phyloP scores from a whole-genome alignment of 202 grass and related monocot species.

The Zizania palustris region DNA sequence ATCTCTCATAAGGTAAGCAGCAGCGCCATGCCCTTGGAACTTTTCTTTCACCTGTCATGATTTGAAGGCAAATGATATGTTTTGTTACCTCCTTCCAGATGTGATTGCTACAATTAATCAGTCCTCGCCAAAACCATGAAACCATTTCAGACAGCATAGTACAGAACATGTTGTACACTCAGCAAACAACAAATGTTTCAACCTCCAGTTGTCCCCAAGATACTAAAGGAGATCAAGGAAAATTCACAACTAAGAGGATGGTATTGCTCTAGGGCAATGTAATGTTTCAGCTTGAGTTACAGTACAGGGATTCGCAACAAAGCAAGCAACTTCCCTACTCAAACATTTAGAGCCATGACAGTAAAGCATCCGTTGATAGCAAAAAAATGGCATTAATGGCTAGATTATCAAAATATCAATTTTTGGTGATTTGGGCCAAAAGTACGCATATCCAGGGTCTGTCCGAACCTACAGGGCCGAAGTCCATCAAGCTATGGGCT shows the following conservation, averaged over 20 bases:
- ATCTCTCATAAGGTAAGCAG: constrained; percentile 86
- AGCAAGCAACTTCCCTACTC: no score
- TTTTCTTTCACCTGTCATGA: no score
- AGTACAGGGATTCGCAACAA: no score
- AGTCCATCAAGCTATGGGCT: no score
- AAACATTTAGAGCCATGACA: no score
- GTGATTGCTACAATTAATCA: constrained; percentile 4
- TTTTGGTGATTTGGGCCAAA: no score
- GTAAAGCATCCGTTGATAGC: no score
- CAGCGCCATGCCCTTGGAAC: neutral
- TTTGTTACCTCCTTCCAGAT: constrained; percentile 18
- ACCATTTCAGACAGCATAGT: neutral
- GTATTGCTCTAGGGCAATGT: constrained; percentile 57
- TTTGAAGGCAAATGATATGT: constrained; percentile 42
- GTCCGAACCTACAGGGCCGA: no score
- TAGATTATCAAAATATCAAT: no score
- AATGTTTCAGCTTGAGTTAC: no score
- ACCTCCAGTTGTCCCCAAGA: constrained; percentile 40
- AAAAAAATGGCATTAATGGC: no score
- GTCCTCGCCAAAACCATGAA: neutral
- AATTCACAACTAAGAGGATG: constrained; percentile 20
- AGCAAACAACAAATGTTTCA: constrained; percentile 38
- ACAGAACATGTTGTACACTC: neutral
- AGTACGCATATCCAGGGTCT: no score
- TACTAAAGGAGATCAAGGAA: constrained; percentile 21